These are phyloP conservation scores for Colletotrichum sp. DNA, from an alignment of 2,329 filamentous ascomycete genomes.

Conservation along the genomic window DNA sequence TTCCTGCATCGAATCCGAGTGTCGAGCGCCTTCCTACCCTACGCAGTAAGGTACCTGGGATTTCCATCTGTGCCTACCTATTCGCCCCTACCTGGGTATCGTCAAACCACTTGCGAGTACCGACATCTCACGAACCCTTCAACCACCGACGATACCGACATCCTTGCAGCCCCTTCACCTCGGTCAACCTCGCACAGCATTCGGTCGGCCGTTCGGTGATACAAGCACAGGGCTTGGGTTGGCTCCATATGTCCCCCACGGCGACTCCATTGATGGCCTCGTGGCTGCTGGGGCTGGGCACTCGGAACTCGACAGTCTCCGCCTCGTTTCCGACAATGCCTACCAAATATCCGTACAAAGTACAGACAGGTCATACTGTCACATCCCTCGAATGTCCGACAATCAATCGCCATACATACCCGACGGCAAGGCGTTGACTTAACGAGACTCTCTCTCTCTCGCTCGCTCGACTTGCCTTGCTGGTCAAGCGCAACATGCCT, in stretches of 20 bases:
- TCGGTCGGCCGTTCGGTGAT: background rate
- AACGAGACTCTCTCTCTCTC: background rate
- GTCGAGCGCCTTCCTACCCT: background rate
- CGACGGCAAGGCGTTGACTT: background rate
- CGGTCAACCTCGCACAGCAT: background rate
- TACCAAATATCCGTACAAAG: background rate
- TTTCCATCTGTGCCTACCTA: background rate
- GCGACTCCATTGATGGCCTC: conserved; percentile 5
- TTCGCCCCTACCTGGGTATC: background rate
- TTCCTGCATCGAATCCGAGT: background rate
- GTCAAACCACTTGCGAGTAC: background rate
- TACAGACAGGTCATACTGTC: background rate
- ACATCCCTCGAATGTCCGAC: background rate
- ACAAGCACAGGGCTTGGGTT: background rate
- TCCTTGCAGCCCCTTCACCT: background rate
- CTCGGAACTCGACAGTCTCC: background rate
- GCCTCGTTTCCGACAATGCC: background rate
- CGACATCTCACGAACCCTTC: background rate
- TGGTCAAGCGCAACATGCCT: background rate
- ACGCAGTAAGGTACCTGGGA: background rate
- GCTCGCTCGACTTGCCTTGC: background rate
- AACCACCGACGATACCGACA: background rate
- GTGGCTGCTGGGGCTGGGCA: conserved; percentile 9
- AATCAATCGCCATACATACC: background rate
- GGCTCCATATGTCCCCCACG: background rate